Percentiles rank a stretch among this genome's conserved stretches.
Conservation (phyloP, 768 basidiomycete genomes). For the Mycena rosella region DNA sequence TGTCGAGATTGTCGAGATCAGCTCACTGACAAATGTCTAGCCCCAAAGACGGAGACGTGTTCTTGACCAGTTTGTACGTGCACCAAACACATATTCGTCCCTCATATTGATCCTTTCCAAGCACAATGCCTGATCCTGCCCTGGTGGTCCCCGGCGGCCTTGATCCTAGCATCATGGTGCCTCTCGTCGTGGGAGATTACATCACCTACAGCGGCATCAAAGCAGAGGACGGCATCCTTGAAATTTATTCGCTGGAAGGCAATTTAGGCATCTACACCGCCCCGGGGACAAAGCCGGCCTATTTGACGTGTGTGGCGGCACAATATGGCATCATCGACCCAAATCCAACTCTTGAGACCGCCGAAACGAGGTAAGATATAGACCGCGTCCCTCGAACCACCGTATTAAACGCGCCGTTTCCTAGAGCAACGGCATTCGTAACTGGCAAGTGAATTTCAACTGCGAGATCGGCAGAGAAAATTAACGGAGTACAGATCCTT, state of each 20-base stretch:
- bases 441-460: not conserved
- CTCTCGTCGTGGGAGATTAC: slow-evolving; percentile 26
- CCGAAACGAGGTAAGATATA: slow-evolving; percentile 6
- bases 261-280: slow-evolving; percentile 39
- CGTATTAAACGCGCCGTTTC: not conserved
- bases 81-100: no score
- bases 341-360: slow-evolving; percentile 2
- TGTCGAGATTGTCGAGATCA: no score
- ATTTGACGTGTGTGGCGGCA: slow-evolving; percentile 30
- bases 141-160: slow-evolving; percentile 8
- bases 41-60: no score
- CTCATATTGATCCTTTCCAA: not conserved
- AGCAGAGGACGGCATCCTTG: slow-evolving; percentile 26
- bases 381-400: not conserved
- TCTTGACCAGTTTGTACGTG: no score
- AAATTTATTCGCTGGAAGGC: slow-evolving; percentile 35
- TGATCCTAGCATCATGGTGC: slow-evolving; percentile 13
- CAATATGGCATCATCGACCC: not conserved
- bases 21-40: no score
- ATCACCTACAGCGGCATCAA: slow-evolving; percentile 36
- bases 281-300: slow-evolving; percentile 36
- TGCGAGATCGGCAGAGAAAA: not conserved
- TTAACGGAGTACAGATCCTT: not conserved
- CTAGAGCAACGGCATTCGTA: no score
- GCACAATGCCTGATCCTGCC: slow-evolving; percentile 27